Evolutionary conservation across 768 basidiomycete species (phyloP).

Genomic region (Mycena rosella): DNA sequence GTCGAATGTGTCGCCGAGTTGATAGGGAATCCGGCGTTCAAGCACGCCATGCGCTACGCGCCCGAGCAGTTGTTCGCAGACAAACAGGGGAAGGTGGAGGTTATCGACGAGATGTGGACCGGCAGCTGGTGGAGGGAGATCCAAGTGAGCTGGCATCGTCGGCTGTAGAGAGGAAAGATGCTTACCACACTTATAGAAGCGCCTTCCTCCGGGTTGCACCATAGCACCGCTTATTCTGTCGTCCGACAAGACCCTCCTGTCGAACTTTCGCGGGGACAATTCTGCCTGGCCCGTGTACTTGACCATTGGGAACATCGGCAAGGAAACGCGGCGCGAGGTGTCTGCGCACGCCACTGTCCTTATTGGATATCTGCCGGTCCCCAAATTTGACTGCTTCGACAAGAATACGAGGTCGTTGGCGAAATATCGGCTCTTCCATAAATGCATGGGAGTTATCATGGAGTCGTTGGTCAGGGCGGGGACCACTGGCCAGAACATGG

Average conservation of each 20-base stretch:
- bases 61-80: conserved; percentile 38
- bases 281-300: too few species aligned
- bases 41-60: conserved; percentile 38
- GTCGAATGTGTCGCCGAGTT: conserved; percentile 38
- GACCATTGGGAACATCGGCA: too few species aligned
- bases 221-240: conserved; percentile 47
- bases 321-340: too few species aligned
- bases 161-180: too few species aligned
- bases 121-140: conserved; percentile 45
- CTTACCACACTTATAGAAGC: too few species aligned
- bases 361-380: too few species aligned
- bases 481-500: conserved; percentile 31
- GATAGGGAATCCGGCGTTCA: conserved; percentile 43
- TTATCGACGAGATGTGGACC: conserved; percentile 44
- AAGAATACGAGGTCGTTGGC: conserved; percentile 35
- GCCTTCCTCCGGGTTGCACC: conserved; percentile 16
- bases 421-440: conserved; percentile 49
- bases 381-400: too few species aligned
- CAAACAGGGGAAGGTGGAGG: not conserved
- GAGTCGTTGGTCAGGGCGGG: conserved; percentile 37
- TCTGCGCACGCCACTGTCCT: too few species aligned
- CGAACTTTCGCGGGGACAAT: not conserved
- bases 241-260: conserved; percentile 50
- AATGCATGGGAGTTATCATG: conserved; percentile 42
- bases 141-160: too few species aligned